Percentiles rank a stretch among this genome's conserved stretches.
Evolutionary conservation across 2,329 filamentous ascomycete genomes (phyloP).

Genomic region (Gaeumannomyces tritici): DNA sequence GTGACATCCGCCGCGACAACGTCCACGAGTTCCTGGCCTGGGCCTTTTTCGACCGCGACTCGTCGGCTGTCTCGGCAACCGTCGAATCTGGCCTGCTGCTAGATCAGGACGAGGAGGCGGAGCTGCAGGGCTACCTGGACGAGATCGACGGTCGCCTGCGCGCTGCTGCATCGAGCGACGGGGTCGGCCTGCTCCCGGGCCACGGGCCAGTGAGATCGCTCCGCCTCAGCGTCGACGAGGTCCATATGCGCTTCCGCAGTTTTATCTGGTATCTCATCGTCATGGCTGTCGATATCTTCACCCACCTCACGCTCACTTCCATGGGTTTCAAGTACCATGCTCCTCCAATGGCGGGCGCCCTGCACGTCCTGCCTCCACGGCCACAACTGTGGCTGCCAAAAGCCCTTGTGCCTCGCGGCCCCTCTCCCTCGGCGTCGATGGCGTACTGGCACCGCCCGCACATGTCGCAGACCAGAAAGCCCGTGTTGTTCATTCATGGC

Average conservation of each 20-base stretch:
- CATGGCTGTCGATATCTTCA: conserved; percentile 42
- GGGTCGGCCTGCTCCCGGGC: conserved; percentile 35
- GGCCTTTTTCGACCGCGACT: conserved; percentile 49
- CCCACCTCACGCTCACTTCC: conserved; percentile 33
- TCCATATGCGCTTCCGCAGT: conserved; percentile 51
- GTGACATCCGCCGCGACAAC: conserved; percentile 57
- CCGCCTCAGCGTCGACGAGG: conserved; percentile 55
- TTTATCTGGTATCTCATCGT: conserved; percentile 55
- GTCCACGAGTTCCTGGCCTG: conserved; percentile 57
- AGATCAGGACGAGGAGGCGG: conserved; percentile 23
- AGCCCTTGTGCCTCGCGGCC: not conserved
- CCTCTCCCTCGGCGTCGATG: conserved; percentile 37
- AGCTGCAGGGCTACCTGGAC: conserved; percentile 37
- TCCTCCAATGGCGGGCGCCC: conserved; percentile 23
- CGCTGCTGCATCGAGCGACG: not conserved
- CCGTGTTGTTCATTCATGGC: conserved; percentile 61
- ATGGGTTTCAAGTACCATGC: conserved; percentile 44
- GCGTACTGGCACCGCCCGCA: conserved; percentile 61
- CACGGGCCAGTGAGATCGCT: conserved; percentile 45
- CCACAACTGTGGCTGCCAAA: conserved; percentile 27
- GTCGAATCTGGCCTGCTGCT: conserved; percentile 18
- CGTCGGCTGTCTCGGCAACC: not conserved
- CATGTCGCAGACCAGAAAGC: conserved; percentile 36
- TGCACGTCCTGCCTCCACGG: conserved; percentile 48
- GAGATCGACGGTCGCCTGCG: conserved; percentile 25